Percentiles rank a stretch among this genome's conserved stretches.
Evolutionary conservation across 2,329 filamentous ascomycete species (phyloP).

Genomic region (Cercospora berteroae): DNA sequence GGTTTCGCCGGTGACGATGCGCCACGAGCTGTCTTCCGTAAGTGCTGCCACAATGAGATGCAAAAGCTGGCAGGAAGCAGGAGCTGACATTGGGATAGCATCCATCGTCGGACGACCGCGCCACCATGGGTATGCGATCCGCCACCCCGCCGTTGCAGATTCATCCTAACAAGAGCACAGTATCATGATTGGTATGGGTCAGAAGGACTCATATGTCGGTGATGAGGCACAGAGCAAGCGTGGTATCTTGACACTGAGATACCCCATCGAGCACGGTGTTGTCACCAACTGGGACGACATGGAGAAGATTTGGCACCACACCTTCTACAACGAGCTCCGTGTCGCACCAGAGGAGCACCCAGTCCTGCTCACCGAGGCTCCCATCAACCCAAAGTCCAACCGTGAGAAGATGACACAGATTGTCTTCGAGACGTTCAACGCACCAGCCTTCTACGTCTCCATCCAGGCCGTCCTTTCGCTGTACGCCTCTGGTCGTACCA

Average conservation of each 20-base stretch:
- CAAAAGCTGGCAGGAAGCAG: conserved; percentile 2
- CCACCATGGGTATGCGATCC: conserved; percentile 84
- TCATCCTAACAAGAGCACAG: conserved; percentile 55
- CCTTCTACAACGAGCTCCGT: conserved; percentile 99
- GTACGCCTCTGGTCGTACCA: conserved; percentile 99
- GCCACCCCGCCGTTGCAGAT: conserved; percentile 23
- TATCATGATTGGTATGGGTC: conserved; percentile 99
- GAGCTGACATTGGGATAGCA: conserved; percentile 56
- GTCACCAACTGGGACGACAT: conserved; percentile 99
- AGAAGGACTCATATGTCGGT: conserved; percentile 99
- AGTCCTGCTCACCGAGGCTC: conserved; percentile 96
- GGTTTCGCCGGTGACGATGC: conserved; percentile 99
- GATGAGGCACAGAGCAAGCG: conserved; percentile 99
- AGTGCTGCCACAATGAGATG: conserved; percentile 54
- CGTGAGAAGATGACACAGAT: conserved; percentile 99
- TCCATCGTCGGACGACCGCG: conserved; percentile 99
- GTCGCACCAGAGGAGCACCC: conserved; percentile 99
- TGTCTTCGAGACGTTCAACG: conserved; percentile 99
- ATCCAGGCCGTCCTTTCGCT: conserved; percentile 99
- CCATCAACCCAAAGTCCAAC: conserved; percentile 99
- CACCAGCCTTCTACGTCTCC: conserved; percentile 99
- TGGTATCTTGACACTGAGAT: conserved; percentile 99
- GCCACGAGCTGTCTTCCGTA: conserved; percentile 99
- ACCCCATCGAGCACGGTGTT: conserved; percentile 99
- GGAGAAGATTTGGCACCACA: conserved; percentile 99